Evolutionary conservation across 805 yeast species (phyloP).

Genomic region (Candida rishiriensis): DNA sequence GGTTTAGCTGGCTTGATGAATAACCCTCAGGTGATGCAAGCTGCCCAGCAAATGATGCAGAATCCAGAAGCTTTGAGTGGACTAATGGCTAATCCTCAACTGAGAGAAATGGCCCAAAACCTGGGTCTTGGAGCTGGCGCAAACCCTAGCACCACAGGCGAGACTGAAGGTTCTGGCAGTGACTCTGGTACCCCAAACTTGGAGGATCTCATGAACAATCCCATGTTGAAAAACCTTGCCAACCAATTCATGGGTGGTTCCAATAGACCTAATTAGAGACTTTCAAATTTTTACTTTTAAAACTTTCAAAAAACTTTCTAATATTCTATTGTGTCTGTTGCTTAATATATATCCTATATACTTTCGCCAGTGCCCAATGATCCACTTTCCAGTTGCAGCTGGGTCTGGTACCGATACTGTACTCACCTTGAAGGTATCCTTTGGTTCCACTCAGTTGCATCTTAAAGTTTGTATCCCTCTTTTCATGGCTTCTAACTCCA

Average conservation of each 20-base stretch:
- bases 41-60: constrained; percentile 84
- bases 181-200: constrained; percentile 45
- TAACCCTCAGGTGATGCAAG: constrained; percentile 89
- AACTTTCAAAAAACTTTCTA: too few relatives aligned
- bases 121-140: constrained; percentile 63
- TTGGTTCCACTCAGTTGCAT: too few relatives aligned
- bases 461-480: constrained; percentile 11
- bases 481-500: constrained; percentile 16
- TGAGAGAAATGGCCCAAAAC: constrained; percentile 78
- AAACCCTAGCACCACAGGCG: constrained; percentile 15
- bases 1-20: constrained; percentile 66
- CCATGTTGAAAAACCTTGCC: constrained; percentile 70
- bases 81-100: constrained; percentile 74
- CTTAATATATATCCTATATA: too few relatives aligned
- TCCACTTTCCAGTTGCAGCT: background rate
- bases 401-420: background rate
- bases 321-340: too few relatives aligned
- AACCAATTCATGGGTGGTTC: constrained; percentile 54
- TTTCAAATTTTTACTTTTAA: background rate
- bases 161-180: constrained; percentile 20
- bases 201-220: constrained; percentile 74
- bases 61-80: constrained; percentile 73
- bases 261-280: too few relatives aligned
- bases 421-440: background rate
- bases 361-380: background rate